phyloP scores from a whole-genome alignment of 768 basidiomycete species.

The Panaeolus papilionaceus region DNA sequence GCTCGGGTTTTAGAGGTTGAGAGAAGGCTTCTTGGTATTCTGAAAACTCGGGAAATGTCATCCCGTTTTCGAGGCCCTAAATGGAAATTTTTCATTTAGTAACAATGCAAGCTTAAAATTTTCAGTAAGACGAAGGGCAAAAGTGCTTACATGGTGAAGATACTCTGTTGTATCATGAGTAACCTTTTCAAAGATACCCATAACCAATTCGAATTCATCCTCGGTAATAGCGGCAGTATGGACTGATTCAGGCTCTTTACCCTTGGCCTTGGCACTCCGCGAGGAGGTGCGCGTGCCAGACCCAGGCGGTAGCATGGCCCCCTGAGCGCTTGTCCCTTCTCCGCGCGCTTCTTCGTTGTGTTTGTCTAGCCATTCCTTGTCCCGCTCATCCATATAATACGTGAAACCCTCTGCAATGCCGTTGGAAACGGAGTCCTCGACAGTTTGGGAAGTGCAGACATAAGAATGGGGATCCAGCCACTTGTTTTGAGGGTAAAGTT shows the following conservation, averaged over 20 bases:
- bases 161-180: constrained; percentile 91
- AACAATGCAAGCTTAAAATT: constrained; percentile 8
- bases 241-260: constrained; percentile 78
- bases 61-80: constrained; percentile 71
- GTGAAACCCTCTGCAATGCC: constrained; percentile 78
- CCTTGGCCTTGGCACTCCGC: constrained; percentile 79
- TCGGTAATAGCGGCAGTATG: constrained; percentile 77
- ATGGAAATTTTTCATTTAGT: constrained; percentile 17
- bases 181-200: constrained; percentile 92
- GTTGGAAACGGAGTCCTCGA: constrained; percentile 73
- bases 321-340: constrained; percentile 84
- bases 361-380: constrained; percentile 93
- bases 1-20: constrained; percentile 57
- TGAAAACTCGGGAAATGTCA: constrained; percentile 73
- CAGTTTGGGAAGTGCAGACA: constrained; percentile 82
- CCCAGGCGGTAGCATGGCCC: constrained; percentile 55
- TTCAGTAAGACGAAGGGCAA: constrained; percentile 6
- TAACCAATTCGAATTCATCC: constrained; percentile 94
- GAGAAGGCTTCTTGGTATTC: constrained; percentile 78
- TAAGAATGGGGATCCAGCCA: constrained; percentile 85
- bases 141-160: constrained; percentile 80
- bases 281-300: constrained; percentile 62
- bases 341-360: constrained; percentile 88
- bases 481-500: constrained; percentile 69
- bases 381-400: constrained; percentile 96